Conservation (phyloP, 306 rosid genomes). For the Malus asiatica region DNA sequence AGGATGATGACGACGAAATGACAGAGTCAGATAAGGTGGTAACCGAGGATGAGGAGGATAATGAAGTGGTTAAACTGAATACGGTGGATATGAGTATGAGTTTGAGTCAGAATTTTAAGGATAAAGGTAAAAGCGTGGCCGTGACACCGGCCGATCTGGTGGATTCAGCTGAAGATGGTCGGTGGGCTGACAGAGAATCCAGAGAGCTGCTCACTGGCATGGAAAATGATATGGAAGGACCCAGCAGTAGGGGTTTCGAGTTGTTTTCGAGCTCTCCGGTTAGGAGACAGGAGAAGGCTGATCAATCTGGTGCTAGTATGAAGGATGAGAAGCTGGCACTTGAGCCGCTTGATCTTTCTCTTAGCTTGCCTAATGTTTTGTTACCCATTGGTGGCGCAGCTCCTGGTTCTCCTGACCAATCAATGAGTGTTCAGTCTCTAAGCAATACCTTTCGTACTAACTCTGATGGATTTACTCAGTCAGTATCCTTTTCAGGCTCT, state of each 20-base stretch:
- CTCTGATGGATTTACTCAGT: conserved; percentile 90
- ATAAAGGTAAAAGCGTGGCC: conserved; percentile 76
- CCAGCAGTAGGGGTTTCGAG: conserved; percentile 81
- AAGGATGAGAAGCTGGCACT: conserved; percentile 50
- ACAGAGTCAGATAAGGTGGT: conserved; percentile 33
- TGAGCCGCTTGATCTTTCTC: conserved; percentile 85
- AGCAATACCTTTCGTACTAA: conserved; percentile 54
- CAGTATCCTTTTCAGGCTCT: conserved; percentile 91
- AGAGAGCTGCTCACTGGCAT: conserved; percentile 35
- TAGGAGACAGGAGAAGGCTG: conserved; percentile 52
- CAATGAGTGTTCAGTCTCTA: conserved; percentile 77
- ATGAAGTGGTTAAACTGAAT: conserved; percentile 31
- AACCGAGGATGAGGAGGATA: conserved; percentile 22
- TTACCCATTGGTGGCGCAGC: conserved; percentile 86
- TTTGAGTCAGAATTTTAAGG: conserved; percentile 47
- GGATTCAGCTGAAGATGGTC: conserved; percentile 42
- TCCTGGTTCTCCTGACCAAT: conserved; percentile 86
- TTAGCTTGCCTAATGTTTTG: conserved; percentile 90
- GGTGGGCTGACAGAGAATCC: conserved; percentile 48
- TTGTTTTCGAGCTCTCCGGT: conserved; percentile 80
- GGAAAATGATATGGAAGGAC: conserved; percentile 69
- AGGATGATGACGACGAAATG: conserved; percentile 29
- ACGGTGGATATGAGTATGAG: conserved; percentile 20
- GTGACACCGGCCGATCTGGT: conserved; percentile 31
- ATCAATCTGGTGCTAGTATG: conserved; percentile 33